phyloP scores from a whole-genome alignment of 768 basidiomycete genomes.

The Mycena vitilis region DNA sequence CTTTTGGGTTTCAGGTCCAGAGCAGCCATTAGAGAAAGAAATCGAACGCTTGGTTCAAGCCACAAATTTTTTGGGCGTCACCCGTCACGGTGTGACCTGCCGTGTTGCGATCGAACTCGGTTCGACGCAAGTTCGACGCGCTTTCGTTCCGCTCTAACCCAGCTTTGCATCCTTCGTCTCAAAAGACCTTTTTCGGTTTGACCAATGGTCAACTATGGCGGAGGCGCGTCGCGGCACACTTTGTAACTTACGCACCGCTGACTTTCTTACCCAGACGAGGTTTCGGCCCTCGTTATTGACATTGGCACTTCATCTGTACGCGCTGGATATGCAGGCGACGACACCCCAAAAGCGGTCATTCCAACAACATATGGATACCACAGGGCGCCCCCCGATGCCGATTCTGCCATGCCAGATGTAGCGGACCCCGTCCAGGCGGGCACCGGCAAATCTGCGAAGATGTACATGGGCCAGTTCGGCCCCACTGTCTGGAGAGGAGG shows the following conservation, averaged over 20 bases:
- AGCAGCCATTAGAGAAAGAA: constrained; percentile 45
- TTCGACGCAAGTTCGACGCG: too few relatives aligned
- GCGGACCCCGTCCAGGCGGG: constrained; percentile 50
- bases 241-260: not conserved
- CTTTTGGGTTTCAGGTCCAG: constrained; percentile 47
- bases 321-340: constrained; percentile 98
- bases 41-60: constrained; percentile 8
- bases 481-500: constrained; percentile 91
- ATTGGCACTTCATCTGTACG: constrained; percentile 91
- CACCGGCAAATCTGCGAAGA: constrained; percentile 63
- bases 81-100: not conserved
- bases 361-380: constrained; percentile 90
- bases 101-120: not conserved
- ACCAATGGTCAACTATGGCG: constrained; percentile 86
- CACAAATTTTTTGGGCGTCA: constrained; percentile 30
- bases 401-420: constrained; percentile 65
- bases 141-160: too few relatives aligned
- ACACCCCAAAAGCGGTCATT: constrained; percentile 91
- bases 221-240: constrained; percentile 63
- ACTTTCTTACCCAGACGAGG: constrained; percentile 76
- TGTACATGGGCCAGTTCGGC: constrained; percentile 88
- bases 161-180: too few relatives aligned
- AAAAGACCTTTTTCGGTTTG: too few relatives aligned
- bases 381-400: constrained; percentile 55
- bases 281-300: constrained; percentile 96